Base-by-base conservation (phyloP, 1,284 basidiomycete genomes). In the Cutaneotrichosporon cyanovorans region DNA sequence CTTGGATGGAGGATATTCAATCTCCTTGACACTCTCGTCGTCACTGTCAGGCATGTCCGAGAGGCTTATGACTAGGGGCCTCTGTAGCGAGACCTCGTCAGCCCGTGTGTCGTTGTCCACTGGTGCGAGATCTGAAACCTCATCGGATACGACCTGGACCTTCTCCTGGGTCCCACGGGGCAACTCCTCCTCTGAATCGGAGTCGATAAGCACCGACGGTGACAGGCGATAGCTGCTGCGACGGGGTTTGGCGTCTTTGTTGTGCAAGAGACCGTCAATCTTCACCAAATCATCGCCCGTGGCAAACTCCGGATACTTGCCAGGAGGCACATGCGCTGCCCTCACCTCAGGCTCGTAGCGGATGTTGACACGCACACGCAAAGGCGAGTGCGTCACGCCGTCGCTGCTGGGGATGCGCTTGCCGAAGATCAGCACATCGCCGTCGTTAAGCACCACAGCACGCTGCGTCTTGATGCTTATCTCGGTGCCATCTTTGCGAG, bases 341-440 rank as follows among this genome's bases (percentile, higher is more conserved):
- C 12, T 7, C 25, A 7, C 25, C 7, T 7, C 25, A 28, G 25
- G 25, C 25, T 28, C 25, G 25, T 28, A 28, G 8, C 25, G 25
- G 7, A 28, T 28, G 20, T 39, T 20, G 33, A 50, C 35, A n/a
- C 28, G 41, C 6, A 44, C 18, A 5, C 39, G 36, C 7, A 46
- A 15, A 1, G 45, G 47, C 23, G 18, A n/a, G 38, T 49, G 44
- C 18, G 32, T 31, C 4, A 42, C 28, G 15, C 33, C 45, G 28
- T 43, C 40, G 19, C 35, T 19, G 23, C 37, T 31, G 32, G 28
- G 15, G 20, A 66, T 51, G 3, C 20, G 10, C 36, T 58, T 58
- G 41, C 64, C 85, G 4, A 66, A 46, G n/a, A 48, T 37, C 28
- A 66, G 50, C 1, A 37, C 32, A 43, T 65, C 61, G 16, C 50